Evolutionary conservation across 768 basidiomycete genomes (phyloP).

Genomic region (Phaeotremella fagi): DNA sequence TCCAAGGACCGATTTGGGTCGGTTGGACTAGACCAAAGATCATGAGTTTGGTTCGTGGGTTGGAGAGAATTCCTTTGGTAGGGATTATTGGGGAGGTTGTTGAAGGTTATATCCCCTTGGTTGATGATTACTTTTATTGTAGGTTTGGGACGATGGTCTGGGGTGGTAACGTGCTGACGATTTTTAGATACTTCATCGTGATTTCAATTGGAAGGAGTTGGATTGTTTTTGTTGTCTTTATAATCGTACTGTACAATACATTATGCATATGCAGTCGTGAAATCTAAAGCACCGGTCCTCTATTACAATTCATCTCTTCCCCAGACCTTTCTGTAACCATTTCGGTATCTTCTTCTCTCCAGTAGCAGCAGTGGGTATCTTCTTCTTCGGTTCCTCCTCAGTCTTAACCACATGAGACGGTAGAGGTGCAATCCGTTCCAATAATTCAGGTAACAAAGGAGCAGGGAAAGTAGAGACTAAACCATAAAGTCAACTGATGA

Average conservation of each 20-base stretch:
- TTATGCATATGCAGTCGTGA: too few relatives aligned
- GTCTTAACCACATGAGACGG: constrained; percentile 21
- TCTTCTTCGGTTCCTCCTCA: background rate
- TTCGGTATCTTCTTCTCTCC: constrained; percentile 47
- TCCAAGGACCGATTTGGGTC: constrained; percentile 78
- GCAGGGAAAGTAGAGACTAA: constrained; percentile 37
- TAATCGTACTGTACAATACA: too few relatives aligned
- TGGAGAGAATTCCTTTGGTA: constrained; percentile 34
- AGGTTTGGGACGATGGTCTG: constrained; percentile 9
- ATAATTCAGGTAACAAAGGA: constrained; percentile 35
- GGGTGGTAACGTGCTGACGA: too few relatives aligned
- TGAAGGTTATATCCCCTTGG: constrained; percentile 42
- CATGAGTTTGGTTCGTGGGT: constrained; percentile 21
- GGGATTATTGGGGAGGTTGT: constrained; percentile 40
- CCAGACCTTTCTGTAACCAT: constrained; percentile 39
- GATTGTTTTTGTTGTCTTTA: too few relatives aligned
- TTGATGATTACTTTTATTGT: constrained; percentile 48
- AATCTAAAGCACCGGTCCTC: too few relatives aligned
- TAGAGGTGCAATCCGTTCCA: constrained; percentile 35
- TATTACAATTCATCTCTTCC: constrained; percentile 32
- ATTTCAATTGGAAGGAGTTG: background rate
- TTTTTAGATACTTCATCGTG: constrained; percentile 10
- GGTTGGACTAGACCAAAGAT: constrained; percentile 43
- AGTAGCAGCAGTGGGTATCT: background rate
- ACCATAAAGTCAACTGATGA: background rate